phyloP scores from a whole-genome alignment of 768 basidiomycete species.

The Rhodotorula graminis region DNA sequence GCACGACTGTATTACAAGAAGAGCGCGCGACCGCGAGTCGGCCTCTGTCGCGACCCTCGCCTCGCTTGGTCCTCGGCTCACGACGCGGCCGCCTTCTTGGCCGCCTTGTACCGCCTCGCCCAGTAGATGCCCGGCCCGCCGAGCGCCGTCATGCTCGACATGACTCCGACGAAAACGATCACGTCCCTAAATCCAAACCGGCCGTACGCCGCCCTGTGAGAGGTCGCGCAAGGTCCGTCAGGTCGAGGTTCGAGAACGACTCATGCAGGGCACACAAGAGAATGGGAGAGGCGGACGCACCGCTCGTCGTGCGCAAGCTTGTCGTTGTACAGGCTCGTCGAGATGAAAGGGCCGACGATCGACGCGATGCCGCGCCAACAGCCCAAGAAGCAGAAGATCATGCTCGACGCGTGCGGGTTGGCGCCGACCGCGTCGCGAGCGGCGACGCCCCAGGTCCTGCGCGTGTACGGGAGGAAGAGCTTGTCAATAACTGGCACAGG shows the following conservation, averaged over 20 bases:
- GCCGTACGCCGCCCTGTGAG: neutral
- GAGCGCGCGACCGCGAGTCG: too few species aligned
- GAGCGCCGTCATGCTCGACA: neutral
- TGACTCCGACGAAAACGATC: constrained; percentile 24
- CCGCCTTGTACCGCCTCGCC: neutral
- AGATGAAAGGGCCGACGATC: constrained; percentile 22
- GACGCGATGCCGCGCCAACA: constrained; percentile 17
- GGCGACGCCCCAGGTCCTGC: constrained; percentile 11
- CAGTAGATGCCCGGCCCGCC: constrained; percentile 12
- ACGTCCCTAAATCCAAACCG: constrained; percentile 20
- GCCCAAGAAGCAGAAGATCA: constrained; percentile 26
- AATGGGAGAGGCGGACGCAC: neutral
- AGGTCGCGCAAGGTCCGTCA: neutral
- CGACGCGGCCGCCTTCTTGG: neutral
- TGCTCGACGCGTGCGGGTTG: constrained; percentile 21
- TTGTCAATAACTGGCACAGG: too few species aligned
- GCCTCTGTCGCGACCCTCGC: too few species aligned
- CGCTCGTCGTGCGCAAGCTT: neutral
- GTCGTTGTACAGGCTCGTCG: constrained; percentile 21
- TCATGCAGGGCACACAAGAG: neutral
- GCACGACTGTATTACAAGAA: too few species aligned
- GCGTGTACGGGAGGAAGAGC: neutral
- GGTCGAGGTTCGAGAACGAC: neutral
- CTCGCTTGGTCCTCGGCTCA: neutral
- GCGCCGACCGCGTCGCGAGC: constrained; percentile 10